Evolutionary conservation across 2,329 filamentous ascomycete genomes (phyloP), one percentile per base, ranked within the genome.

Genomic region (Fusarium beomiforme): DNA sequence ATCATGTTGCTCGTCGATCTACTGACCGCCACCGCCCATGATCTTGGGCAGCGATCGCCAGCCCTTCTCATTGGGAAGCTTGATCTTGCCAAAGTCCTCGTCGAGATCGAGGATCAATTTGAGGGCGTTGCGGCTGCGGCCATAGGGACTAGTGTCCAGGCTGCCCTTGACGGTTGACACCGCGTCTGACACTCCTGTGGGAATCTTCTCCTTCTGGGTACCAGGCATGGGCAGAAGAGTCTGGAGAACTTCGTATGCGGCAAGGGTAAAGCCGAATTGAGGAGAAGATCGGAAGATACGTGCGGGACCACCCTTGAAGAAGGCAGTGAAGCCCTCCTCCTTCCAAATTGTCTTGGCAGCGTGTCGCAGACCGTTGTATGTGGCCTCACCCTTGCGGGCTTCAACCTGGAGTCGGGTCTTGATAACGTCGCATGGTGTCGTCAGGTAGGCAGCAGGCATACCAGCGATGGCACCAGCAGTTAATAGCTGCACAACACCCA

Each of bases 351-450:
- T 97, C 76, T 83, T 83, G 39, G 96, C 96, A 58, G 91, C 93
- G 83, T 99, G 94, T 60, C 94, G 90, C 50, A 99, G 88, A 49
- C 93, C 93, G 43, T 89, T 96, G 86, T 99, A 99, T 51, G 88
- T 87, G 6, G 91, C 91, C 77, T 99, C 95, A 70, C 96, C 96
- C 86, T 98, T 98, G 72, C 96, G 92, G 24, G 95, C 95, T 83
- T 99, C 96, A 64, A 99, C 96, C 82, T 99, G 96, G 66, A 99
- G 88, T 80, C 96, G 92, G 6, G 96, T 99, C 88, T 99, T 99
- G 91, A 99, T 98, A 69, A 99, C 96, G 79, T 99, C 96, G 85
- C 93, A 98, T 1, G 96, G 96, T 4, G 96, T 99, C 26, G 96
- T 99, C 69, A 99, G 87, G 84, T 99, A 99, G 11, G 93, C 93